Conservation (phyloP, 192 early-diverging fungal genomes). For the Allomyces arbusculus region DNA sequence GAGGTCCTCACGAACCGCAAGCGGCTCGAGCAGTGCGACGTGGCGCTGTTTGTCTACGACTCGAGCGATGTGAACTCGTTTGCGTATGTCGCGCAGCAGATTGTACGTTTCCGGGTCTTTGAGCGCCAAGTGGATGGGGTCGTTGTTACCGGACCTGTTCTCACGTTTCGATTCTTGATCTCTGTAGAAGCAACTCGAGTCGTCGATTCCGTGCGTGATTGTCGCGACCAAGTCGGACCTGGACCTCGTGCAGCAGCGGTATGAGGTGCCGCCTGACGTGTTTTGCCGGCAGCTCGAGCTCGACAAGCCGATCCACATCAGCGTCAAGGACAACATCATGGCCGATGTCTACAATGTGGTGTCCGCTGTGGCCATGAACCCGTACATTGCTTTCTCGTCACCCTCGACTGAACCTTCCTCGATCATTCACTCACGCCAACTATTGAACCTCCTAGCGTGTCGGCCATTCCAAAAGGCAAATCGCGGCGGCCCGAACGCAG, state of each 20-base stretch:
- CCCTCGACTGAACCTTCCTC: background rate
- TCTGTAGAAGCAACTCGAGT: background rate
- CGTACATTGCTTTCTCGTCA: constrained; percentile 16
- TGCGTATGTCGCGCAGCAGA: constrained; percentile 51
- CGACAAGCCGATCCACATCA: constrained; percentile 72
- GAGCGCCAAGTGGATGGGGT: background rate
- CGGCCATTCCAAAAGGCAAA: background rate
- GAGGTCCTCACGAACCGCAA: constrained; percentile 79
- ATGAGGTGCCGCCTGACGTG: constrained; percentile 74
- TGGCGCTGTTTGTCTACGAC: constrained; percentile 89
- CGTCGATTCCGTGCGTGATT: constrained; percentile 62
- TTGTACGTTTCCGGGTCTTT: constrained; percentile 3
- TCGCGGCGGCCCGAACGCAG: background rate
- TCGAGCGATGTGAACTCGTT: constrained; percentile 85
- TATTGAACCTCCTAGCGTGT: background rate
- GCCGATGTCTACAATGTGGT: constrained; percentile 77
- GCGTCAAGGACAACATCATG: constrained; percentile 61
- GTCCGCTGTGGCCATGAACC: constrained; percentile 66
- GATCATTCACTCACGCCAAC: background rate
- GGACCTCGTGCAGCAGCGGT: constrained; percentile 60
- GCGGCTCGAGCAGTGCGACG: constrained; percentile 69
- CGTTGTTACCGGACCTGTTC: too few species aligned
- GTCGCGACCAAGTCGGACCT: constrained; percentile 89
- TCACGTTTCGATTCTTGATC: background rate
- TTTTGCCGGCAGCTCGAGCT: constrained; percentile 78